Conservation (phyloP, 768 basidiomycete genomes). For the Dentipellis fragilis region DNA sequence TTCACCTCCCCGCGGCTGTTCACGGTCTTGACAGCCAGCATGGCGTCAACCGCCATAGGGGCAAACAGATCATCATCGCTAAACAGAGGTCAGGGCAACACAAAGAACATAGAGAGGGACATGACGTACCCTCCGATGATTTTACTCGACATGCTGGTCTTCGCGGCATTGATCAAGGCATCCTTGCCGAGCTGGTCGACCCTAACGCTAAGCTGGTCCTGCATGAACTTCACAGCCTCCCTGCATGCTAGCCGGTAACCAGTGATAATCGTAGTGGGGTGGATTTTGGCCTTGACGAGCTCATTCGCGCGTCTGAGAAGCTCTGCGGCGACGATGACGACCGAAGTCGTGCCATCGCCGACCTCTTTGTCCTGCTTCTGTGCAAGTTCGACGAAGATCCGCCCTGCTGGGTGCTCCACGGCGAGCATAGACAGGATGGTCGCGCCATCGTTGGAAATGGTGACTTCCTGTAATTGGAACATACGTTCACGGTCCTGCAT, state of each 20-base stretch:
- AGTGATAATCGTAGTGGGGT: constrained; percentile 98
- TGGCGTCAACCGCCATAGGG: constrained; percentile 97
- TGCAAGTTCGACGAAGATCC: constrained; percentile 95
- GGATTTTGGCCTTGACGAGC: constrained; percentile 95
- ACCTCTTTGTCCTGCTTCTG: constrained; percentile 99
- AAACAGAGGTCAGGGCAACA: neutral
- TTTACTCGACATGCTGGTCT: constrained; percentile 98
- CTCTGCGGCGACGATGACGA: constrained; percentile 97
- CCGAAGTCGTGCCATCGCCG: constrained; percentile 97
- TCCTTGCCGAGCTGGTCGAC: constrained; percentile 89
- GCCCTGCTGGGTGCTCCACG: constrained; percentile 94
- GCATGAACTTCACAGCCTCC: constrained; percentile 97
- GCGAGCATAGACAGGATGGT: constrained; percentile 93
- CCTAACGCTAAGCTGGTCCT: constrained; percentile 92
- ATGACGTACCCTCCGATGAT: constrained; percentile 86
- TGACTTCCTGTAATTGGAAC: constrained; percentile 68
- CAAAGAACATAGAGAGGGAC: constrained; percentile 4
- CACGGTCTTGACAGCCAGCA: constrained; percentile 92
- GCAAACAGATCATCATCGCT: constrained; percentile 98
- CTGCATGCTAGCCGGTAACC: constrained; percentile 94
- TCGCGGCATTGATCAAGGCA: constrained; percentile 89
- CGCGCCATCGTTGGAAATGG: constrained; percentile 98
- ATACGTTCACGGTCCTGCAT: neutral
- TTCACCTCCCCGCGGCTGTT: constrained; percentile 93
- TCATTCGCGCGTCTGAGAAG: constrained; percentile 93